These are phyloP conservation scores for Deuterostichococcus epilithicus DNA, from an alignment of 139 green algal species.

Conservation along the genomic window DNA sequence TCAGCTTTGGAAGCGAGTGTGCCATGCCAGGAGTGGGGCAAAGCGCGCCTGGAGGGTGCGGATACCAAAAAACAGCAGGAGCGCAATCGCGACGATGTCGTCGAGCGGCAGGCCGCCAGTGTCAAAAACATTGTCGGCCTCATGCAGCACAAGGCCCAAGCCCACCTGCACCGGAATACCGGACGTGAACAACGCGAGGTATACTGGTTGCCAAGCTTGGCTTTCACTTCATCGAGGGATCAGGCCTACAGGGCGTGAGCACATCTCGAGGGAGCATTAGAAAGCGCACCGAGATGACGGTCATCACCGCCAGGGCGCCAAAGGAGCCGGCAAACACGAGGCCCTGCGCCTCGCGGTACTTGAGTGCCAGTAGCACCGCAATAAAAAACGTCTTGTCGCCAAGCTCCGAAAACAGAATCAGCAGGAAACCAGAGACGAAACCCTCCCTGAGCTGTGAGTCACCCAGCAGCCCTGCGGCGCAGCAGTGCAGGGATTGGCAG, in stretches of 20 bases:
- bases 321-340: slow-evolving; percentile 93
- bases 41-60: slow-evolving; percentile 61
- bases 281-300: slow-evolving; percentile 81
- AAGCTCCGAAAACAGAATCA: slow-evolving; percentile 97
- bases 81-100: slow-evolving; percentile 72
- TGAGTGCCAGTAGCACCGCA: slow-evolving; percentile 81
- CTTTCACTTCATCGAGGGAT: neutral
- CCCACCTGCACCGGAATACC: slow-evolving; percentile 10
- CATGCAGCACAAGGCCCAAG: slow-evolving; percentile 64
- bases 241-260: neutral
- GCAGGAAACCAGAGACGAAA: slow-evolving; percentile 82
- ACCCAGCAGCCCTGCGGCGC: slow-evolving; percentile 52
- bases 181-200: neutral
- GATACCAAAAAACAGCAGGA: slow-evolving; percentile 89
- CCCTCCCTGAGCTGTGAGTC: slow-evolving; percentile 69
- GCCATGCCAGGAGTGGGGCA: neutral
- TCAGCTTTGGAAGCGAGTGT: neutral
- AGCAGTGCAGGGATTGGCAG: slow-evolving; percentile 1
- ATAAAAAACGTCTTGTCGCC: slow-evolving; percentile 99
- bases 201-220: neutral
- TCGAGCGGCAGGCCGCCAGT: slow-evolving; percentile 69
- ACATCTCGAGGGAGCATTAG: neutral
- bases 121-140: slow-evolving; percentile 74
- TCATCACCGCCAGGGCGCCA: slow-evolving; percentile 94
- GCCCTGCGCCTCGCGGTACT: slow-evolving; percentile 36